phyloP scores from a whole-genome alignment of 2,329 filamentous ascomycete species.

The Microdochium bolleyi region DNA sequence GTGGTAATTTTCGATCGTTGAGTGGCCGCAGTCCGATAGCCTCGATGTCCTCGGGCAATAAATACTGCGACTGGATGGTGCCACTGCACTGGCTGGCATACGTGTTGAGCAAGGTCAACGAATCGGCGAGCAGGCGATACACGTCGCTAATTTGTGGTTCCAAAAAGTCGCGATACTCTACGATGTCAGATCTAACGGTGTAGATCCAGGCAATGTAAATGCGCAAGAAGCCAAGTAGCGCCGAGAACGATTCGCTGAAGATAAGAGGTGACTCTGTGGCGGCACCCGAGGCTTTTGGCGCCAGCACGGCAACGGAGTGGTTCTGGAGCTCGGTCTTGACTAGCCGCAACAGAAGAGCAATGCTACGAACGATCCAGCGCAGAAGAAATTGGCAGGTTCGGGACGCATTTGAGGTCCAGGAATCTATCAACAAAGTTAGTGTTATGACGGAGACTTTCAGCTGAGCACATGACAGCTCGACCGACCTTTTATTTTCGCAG shows the following conservation, averaged over 20 bases:
- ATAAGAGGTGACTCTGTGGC: slow-evolving; percentile 13
- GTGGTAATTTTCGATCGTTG: slow-evolving; percentile 13
- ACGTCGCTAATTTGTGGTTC: slow-evolving; percentile 36
- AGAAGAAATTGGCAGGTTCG: slow-evolving; percentile 58
- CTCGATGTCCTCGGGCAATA: slow-evolving; percentile 40
- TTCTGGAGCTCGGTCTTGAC: slow-evolving; percentile 63
- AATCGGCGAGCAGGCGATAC: slow-evolving; percentile 35
- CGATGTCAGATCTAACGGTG: slow-evolving; percentile 34
- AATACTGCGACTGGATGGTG: slow-evolving; percentile 32
- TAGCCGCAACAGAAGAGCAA: slow-evolving; percentile 62
- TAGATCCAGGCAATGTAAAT: slow-evolving; percentile 47
- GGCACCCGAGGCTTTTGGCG: slow-evolving; percentile 12
- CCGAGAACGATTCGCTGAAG: slow-evolving; percentile 28
- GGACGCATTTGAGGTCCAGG: slow-evolving; percentile 34
- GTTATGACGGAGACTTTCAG: neutral
- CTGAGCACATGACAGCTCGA: neutral
- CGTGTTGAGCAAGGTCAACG: slow-evolving; percentile 39
- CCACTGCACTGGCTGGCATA: slow-evolving; percentile 27
- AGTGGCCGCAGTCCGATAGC: slow-evolving; percentile 19
- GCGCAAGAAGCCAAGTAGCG: slow-evolving; percentile 43
- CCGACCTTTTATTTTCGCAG: slow-evolving; percentile 50
- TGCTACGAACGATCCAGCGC: slow-evolving; percentile 70
- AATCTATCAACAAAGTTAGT: slow-evolving; percentile 24
- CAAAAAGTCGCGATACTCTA: slow-evolving; percentile 35
- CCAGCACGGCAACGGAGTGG: slow-evolving; percentile 12